Evolutionary conservation across 352 stramenopile species (phyloP), one percentile per base, ranked within the genome.

Genomic region (Phytopythium oedochilum): DNA sequence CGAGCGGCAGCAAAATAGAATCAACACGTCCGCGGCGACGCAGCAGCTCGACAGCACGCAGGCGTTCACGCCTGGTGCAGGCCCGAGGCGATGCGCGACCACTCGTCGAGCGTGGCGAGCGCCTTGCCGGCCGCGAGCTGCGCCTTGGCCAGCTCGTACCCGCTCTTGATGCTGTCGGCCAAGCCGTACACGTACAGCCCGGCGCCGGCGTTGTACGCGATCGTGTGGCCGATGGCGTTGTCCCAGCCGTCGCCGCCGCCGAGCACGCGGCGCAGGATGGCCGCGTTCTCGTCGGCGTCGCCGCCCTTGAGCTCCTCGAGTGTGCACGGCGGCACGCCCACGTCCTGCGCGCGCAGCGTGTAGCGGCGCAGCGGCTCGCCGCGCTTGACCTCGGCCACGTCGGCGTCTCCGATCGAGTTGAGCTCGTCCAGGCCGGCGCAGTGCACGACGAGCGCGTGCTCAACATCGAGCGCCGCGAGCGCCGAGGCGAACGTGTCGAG

Each of bases 371-470:
- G 60, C 28, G 73, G 67, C 55, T 79, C 48, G 29, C 66, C 71
- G 17, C 54, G 58, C 44, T 79, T 83, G 34, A 95, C 73, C 53
- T 95, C 85, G 51, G 92, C 81, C 14, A 95, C 66, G n/a, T 95
- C 76, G 10, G 85, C 85, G 2, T 64, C 44, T 15, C 96, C 97
- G 35, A 99, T 85, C 25, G 96, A 94, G 68, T 96, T 98, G 51
- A 99, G 96, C 66, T 99, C 97, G 74, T 99, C 97, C n/a, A 99
- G 83, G 6, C 97, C 97, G 12, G 89, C 90, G 40, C 97, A 98
- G 80, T 99, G 96, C 50, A 99, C 96, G 18, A 99, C 94, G 25
- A 99, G 88, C 11, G 94, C 97, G 74, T 99, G 96, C 62, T 99
- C 96, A 2, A 99, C 86, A 40, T 91, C 88, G 10, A 98, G 84